Percentiles rank a stretch among this genome's conserved stretches.
These are phyloP conservation scores for Leccinum fuscescens DNA, from an alignment of 1,284 basidiomycete species.

Conservation along the genomic window DNA sequence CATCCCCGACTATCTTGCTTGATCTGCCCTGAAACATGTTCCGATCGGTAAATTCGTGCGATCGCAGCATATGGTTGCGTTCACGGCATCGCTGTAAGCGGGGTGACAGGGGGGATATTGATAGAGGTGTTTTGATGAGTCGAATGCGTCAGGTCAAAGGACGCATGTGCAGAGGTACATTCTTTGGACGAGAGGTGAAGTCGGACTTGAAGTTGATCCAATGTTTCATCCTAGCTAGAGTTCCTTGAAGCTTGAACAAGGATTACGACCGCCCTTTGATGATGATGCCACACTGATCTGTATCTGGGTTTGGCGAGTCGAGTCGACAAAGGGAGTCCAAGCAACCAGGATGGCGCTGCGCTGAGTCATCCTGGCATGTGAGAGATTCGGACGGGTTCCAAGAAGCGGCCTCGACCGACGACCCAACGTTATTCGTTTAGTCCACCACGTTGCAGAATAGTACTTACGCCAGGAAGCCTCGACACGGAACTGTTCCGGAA, in stretches of 20 bases:
- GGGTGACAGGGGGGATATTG: constrained; percentile 6
- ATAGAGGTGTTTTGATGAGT: background rate
- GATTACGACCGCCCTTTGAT: constrained; percentile 20
- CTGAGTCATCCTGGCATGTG: constrained; percentile 11
- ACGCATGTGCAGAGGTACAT: constrained; percentile 12
- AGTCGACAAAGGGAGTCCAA: background rate
- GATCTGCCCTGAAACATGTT: background rate
- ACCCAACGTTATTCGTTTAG: background rate
- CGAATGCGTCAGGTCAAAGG: constrained; percentile 19
- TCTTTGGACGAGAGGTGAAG: background rate
- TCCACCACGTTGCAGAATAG: constrained; percentile 14
- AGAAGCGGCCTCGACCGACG: background rate
- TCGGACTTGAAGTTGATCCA: constrained; percentile 4
- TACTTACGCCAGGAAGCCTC: constrained; percentile 4
- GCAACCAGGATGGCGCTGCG: background rate
- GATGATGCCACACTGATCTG: constrained; percentile 1
- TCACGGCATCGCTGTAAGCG: constrained; percentile 12
- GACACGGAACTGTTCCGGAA: constrained; percentile 20
- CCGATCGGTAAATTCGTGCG: constrained; percentile 20
- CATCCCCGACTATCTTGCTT: background rate
- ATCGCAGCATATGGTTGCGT: constrained; percentile 9
- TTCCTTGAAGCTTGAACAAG: constrained; percentile 6
- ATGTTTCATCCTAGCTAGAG: constrained; percentile 22
- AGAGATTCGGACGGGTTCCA: background rate
- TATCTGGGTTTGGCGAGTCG: background rate